Conservation (phyloP, 2,329 filamentous ascomycete genomes). For the Aspergillus ochraceoroseus region DNA sequence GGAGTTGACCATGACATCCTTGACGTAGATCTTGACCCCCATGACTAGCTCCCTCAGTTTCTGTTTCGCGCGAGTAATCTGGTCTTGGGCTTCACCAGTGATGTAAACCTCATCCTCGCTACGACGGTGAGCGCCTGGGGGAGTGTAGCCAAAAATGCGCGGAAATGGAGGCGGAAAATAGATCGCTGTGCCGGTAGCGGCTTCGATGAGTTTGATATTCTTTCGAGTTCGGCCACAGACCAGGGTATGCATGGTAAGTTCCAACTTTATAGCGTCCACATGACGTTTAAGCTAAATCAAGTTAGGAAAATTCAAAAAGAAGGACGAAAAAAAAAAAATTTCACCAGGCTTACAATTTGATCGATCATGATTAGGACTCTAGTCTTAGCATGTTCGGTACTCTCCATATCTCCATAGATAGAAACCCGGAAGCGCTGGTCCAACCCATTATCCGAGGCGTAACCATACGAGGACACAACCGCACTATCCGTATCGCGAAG, state of each 20-base stretch:
- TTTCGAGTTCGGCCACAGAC: slow-evolving; percentile 90
- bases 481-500: slow-evolving; percentile 71
- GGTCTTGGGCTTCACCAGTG: slow-evolving; percentile 78
- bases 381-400: slow-evolving; percentile 94
- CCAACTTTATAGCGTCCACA: slow-evolving; percentile 75
- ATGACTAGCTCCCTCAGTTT: slow-evolving; percentile 81
- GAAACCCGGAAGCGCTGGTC: slow-evolving; percentile 88
- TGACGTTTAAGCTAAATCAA: slow-evolving; percentile 47
- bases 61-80: slow-evolving; percentile 82
- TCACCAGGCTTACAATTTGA: slow-evolving; percentile 62
- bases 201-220: slow-evolving; percentile 97
- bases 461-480: slow-evolving; percentile 66
- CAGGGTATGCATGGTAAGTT: slow-evolving; percentile 82
- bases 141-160: slow-evolving; percentile 82
- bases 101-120: slow-evolving; percentile 91
- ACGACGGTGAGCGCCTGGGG: slow-evolving; percentile 71
- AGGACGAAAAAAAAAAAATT: not conserved
- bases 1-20: slow-evolving; percentile 83
- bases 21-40: slow-evolving; percentile 77
- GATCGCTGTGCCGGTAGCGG: slow-evolving; percentile 89
- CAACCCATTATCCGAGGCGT: slow-evolving; percentile 71
- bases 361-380: slow-evolving; percentile 96
- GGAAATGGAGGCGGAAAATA: slow-evolving; percentile 97
- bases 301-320: slow-evolving; percentile 18
- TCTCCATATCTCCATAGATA: slow-evolving; percentile 93